Conservation (phyloP, 345 rosid species). For the Trapa incisa region DNA sequence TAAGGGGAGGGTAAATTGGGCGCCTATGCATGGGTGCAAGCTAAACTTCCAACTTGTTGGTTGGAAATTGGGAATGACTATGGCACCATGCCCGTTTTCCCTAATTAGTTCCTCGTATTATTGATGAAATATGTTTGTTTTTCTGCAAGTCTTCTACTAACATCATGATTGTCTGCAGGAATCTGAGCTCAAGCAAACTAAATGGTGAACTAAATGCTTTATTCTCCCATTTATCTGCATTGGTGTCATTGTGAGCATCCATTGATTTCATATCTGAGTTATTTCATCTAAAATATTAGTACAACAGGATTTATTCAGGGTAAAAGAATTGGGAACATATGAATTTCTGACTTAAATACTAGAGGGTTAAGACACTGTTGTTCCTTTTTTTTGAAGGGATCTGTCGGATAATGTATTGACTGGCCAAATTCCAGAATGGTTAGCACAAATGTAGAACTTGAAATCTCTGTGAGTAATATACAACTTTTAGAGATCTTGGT, state of each 20-base stretch:
- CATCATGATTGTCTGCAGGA: slow-evolving; percentile 14
- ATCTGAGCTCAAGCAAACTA: slow-evolving; percentile 39
- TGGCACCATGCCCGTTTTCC: too few species aligned
- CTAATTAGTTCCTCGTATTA: not conserved
- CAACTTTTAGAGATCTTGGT: not conserved
- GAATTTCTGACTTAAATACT: not conserved
- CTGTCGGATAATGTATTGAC: slow-evolving; percentile 37
- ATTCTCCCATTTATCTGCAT: slow-evolving; percentile 20
- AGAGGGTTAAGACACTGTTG: not conserved
- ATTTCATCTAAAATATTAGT: not conserved
- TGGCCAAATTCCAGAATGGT: slow-evolving; percentile 33
- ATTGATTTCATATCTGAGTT: not conserved
- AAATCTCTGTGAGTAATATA: slow-evolving; percentile 31
- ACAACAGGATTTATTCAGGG: too few species aligned
- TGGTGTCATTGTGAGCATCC: slow-evolving; percentile 31
- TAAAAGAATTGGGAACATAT: too few species aligned
- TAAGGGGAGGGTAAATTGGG: too few species aligned
- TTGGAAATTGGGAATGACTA: too few species aligned
- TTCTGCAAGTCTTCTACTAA: not conserved
- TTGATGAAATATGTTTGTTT: not conserved
- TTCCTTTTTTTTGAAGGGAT: slow-evolving; percentile 27
- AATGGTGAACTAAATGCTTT: slow-evolving; percentile 23
- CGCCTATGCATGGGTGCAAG: too few species aligned
- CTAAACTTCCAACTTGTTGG: too few species aligned
- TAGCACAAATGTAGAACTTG: slow-evolving; percentile 22